Conservation (phyloP, 129 eudicot species). For the Lactuca sativa region DNA sequence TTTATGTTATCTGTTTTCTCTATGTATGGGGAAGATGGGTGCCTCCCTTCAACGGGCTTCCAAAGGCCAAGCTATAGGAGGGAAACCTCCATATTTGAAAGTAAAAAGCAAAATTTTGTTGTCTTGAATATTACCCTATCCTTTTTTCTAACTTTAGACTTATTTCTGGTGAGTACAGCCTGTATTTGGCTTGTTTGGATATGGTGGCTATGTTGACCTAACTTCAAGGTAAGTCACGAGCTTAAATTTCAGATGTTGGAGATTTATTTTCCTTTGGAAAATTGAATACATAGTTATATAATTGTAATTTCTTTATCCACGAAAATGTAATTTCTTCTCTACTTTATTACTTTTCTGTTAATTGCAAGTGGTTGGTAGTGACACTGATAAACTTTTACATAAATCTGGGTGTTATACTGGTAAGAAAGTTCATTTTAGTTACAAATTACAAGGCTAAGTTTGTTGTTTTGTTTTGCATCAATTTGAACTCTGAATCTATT, state of each 20-base stretch:
- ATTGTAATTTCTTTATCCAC: no score
- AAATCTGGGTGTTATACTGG: no score
- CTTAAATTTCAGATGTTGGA: not conserved
- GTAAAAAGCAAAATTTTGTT: slow-evolving; percentile 28
- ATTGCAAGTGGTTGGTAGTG: slow-evolving; percentile 57
- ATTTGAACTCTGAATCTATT: no score
- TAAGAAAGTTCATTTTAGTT: no score
- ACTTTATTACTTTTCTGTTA: not conserved
- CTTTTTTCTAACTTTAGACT: slow-evolving; percentile 15
- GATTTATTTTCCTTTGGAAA: not conserved
- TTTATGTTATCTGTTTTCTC: slow-evolving; percentile 7
- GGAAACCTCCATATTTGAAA: slow-evolving; percentile 73
- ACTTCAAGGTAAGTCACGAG: not conserved
- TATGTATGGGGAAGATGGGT: slow-evolving; percentile 87
- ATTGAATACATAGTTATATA: no score
- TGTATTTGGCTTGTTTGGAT: no score
- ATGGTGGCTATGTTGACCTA: not conserved
- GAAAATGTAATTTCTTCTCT: not conserved
- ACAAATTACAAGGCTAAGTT: no score
- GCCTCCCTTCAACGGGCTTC: slow-evolving; percentile 67
- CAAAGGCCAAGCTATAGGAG: slow-evolving; percentile 61
- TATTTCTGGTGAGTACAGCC: no score
- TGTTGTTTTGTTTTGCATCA: no score
- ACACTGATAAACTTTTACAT: no score
- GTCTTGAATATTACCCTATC: not conserved